A percentile compares a stretch with the other conserved stretches of the same genome.
Conservation (phyloP, 2,329 filamentous ascomycete genomes). For the Botrytis hyacinthi region DNA sequence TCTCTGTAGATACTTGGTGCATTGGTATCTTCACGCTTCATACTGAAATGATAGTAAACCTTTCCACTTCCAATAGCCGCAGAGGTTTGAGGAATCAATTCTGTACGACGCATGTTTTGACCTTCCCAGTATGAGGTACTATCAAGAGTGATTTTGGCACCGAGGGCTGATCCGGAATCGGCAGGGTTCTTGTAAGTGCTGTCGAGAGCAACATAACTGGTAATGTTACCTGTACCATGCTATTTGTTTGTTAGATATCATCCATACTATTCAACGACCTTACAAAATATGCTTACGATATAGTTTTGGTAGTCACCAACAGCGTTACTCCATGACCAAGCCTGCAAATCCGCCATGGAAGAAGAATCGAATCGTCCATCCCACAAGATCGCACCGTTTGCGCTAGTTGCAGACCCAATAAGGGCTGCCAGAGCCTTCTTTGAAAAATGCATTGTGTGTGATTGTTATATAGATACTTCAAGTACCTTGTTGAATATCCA, state of each 20-base stretch:
- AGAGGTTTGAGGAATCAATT: constrained; percentile 69
- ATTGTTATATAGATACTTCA: constrained; percentile 12
- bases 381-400: constrained; percentile 55
- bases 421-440: constrained; percentile 28
- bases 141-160: constrained; percentile 66
- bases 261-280: neutral
- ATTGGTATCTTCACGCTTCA: constrained; percentile 58
- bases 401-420: constrained; percentile 38
- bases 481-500: constrained; percentile 6
- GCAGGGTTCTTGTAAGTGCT: constrained; percentile 50
- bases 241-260: constrained; percentile 22
- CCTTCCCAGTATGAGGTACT: constrained; percentile 68
- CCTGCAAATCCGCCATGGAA: constrained; percentile 52
- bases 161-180: constrained; percentile 60
- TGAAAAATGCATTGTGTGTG: constrained; percentile 31
- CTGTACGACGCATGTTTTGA: constrained; percentile 69
- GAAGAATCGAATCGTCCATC: constrained; percentile 65
- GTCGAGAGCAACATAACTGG: constrained; percentile 46
- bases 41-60: constrained; percentile 70
- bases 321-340: constrained; percentile 67
- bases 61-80: constrained; percentile 64
- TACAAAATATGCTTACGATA: constrained; percentile 44
- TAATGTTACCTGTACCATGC: constrained; percentile 53
- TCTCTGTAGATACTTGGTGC: constrained; percentile 61
- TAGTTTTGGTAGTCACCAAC: constrained; percentile 73